Evolutionary conservation across 1,284 basidiomycete species (phyloP).

Genomic region (Porodaedalea pini): DNA sequence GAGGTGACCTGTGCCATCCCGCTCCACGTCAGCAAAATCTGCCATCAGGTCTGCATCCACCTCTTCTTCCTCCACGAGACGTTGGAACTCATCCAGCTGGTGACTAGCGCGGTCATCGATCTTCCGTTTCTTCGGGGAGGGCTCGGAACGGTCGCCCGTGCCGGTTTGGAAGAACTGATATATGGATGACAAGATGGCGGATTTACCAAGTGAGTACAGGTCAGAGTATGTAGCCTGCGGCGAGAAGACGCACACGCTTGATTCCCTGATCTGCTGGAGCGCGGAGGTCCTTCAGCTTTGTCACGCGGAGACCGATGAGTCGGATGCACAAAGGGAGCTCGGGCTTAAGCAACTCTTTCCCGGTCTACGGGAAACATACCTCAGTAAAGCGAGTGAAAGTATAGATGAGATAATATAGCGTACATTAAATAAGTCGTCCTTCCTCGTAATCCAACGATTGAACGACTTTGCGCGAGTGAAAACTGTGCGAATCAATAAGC

Average conservation of each 20-base stretch:
- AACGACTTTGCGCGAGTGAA: conserved; percentile 43
- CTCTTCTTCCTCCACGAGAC: background rate
- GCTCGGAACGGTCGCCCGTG: background rate
- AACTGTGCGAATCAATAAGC: conserved; percentile 24
- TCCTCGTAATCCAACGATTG: conserved; percentile 35
- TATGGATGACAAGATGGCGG: background rate
- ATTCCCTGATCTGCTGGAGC: conserved; percentile 25
- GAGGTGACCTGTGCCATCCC: too few relatives aligned
- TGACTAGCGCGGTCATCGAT: background rate
- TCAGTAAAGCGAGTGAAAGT: background rate
- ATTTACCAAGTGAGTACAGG: background rate
- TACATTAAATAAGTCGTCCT: conserved; percentile 42
- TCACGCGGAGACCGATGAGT: conserved; percentile 42
- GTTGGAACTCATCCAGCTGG: background rate
- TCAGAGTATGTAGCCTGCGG: background rate
- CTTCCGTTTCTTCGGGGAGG: conserved; percentile 13
- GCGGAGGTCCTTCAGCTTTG: conserved; percentile 40
- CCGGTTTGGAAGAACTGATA: conserved; percentile 17
- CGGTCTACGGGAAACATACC: conserved; percentile 31
- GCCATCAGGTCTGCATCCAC: background rate
- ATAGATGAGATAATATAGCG: conserved; percentile 13
- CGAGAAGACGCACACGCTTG: conserved; percentile 24
- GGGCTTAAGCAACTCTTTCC: conserved; percentile 39
- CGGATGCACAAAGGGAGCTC: conserved; percentile 43
- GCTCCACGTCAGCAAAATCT: background rate